These are phyloP conservation scores for Lentinula novae-zelandiae DNA, from an alignment of 1,284 basidiomycete species.

Conservation along the genomic window DNA sequence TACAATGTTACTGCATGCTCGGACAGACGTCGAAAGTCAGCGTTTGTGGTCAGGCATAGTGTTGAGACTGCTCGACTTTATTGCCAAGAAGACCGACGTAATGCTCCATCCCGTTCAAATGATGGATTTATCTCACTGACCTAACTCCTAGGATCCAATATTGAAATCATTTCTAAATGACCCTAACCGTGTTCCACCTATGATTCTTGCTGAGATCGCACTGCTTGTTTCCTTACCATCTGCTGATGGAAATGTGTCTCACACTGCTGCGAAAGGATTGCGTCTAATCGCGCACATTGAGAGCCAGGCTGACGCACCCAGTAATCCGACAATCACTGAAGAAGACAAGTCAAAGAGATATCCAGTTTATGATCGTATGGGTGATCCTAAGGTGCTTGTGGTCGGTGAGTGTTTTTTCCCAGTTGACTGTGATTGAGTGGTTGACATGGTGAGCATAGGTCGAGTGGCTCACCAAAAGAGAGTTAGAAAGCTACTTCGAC, in stretches of 20 bases:
- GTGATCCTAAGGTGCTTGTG: conserved; percentile 65
- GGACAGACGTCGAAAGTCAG: conserved; percentile 58
- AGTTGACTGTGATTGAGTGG: too few species aligned
- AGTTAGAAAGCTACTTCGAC: conserved; percentile 66
- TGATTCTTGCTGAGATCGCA: conserved; percentile 66
- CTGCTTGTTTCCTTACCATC: conserved; percentile 70
- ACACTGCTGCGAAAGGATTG: conserved; percentile 63
- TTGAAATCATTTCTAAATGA: conserved; percentile 46
- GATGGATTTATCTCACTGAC: conserved; percentile 6
- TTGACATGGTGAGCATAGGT: conserved; percentile 29
- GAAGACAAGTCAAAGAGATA: conserved; percentile 65
- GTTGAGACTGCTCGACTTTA: conserved; percentile 56
- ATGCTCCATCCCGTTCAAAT: conserved; percentile 15
- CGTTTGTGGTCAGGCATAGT: conserved; percentile 64
- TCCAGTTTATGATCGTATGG: conserved; percentile 72
- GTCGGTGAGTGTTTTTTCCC: conserved; percentile 49
- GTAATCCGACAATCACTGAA: conserved; percentile 44
- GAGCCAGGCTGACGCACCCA: conserved; percentile 51
- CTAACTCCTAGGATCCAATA: conserved; percentile 32
- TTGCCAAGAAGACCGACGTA: conserved; percentile 47
- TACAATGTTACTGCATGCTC: conserved; percentile 51
- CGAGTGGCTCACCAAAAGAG: conserved; percentile 80
- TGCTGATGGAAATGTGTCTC: conserved; percentile 59
- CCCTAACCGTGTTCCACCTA: conserved; percentile 51
- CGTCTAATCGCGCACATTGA: conserved; percentile 66